Evolutionary conservation across 148 eudicot species (phyloP).

Genomic region (Gaultheria prostrata): DNA sequence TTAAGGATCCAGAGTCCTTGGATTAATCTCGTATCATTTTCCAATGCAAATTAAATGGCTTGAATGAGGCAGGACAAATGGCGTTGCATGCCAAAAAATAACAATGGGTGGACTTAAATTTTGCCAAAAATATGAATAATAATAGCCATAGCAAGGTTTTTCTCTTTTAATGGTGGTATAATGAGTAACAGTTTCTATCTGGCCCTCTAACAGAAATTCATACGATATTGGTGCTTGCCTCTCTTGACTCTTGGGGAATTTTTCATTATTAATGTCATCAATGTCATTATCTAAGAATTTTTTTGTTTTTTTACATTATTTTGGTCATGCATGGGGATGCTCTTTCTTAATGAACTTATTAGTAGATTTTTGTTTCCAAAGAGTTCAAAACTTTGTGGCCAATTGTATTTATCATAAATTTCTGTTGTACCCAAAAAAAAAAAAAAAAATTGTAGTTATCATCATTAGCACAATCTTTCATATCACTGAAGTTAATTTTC

Average conservation of each 20-base stretch:
- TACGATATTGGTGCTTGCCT: not conserved
- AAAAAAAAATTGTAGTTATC: not conserved
- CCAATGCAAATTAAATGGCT: too few species aligned
- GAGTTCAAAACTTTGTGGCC: not conserved
- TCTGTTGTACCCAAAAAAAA: too few species aligned
- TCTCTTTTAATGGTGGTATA: not conserved
- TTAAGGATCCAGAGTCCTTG: not conserved
- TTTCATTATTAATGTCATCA: not conserved
- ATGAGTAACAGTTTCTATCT: not conserved
- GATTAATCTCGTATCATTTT: not conserved
- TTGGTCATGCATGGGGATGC: not conserved
- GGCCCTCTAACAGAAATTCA: not conserved
- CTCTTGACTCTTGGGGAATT: not conserved
- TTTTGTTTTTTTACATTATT: not conserved
- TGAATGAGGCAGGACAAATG: too few species aligned
- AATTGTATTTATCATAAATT: not conserved
- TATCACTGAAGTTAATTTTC: conserved; percentile 3
- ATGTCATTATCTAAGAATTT: not conserved
- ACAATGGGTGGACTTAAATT: too few species aligned
- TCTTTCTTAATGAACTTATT: not conserved
- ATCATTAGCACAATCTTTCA: not conserved
- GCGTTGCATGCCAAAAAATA: too few species aligned
- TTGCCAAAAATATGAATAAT: too few species aligned
- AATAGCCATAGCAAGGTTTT: not conserved
- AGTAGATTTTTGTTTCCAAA: not conserved